Conservation (phyloP, 352 stramenopile species). For the Hyaloperonospora arabidopsidis region DNA sequence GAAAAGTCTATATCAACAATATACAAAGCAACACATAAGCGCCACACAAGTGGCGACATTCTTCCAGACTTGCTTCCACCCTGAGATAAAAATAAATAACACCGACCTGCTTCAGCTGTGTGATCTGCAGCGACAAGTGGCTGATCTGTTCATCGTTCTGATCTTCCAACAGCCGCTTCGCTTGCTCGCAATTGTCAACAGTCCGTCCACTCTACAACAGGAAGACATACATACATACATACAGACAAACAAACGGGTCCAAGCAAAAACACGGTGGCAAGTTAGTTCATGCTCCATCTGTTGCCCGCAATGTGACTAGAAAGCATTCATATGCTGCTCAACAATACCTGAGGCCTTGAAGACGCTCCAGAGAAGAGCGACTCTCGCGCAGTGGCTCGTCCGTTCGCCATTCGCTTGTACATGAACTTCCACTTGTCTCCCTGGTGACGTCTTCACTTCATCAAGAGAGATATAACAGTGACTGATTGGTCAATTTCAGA, state of each 20-base stretch:
- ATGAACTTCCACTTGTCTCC: conserved; percentile 32
- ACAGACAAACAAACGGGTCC: neutral
- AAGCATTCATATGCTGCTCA: neutral
- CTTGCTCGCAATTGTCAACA: conserved; percentile 65
- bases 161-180: conserved; percentile 69
- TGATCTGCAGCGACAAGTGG: conserved; percentile 82
- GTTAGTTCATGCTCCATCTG: too few species aligned
- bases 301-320: neutral
- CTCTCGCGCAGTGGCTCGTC: conserved; percentile 41
- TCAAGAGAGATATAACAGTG: too few species aligned
- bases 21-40: too few species aligned
- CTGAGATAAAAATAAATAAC: neutral
- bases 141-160: conserved; percentile 86
- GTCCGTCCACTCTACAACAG: conserved; percentile 26
- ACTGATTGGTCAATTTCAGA: too few species aligned
- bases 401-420: conserved; percentile 78
- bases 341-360: conserved; percentile 38
- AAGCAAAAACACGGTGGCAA: too few species aligned
- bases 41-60: too few species aligned
- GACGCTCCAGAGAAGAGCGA: conserved; percentile 56
- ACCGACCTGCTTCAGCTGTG: conserved; percentile 71
- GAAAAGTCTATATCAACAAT: neutral
- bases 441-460: conserved; percentile 2
- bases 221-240: neutral
- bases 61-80: neutral